Percentiles rank a stretch among this genome's conserved stretches.
Evolutionary conservation across 768 basidiomycete genomes (phyloP).

Genomic region (Boletus tomentosulus): DNA sequence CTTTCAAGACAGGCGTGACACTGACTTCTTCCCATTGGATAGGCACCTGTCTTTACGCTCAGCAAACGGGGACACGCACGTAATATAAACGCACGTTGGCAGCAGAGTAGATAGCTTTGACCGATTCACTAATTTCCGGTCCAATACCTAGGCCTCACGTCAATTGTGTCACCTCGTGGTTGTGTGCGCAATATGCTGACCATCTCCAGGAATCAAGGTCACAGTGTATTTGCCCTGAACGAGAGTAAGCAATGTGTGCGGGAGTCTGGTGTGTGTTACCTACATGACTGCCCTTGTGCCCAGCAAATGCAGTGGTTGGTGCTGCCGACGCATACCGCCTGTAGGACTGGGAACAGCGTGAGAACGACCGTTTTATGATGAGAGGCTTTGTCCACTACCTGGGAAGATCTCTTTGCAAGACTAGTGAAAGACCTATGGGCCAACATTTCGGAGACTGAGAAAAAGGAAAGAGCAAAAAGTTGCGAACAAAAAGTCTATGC

Average conservation of each 20-base stretch:
- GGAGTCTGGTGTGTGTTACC: constrained; percentile 28
- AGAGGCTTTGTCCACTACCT: constrained; percentile 37
- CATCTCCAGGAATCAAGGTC: constrained; percentile 95
- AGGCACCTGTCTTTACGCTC: constrained; percentile 64
- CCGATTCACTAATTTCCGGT: constrained; percentile 94
- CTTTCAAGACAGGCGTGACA: constrained; percentile 89
- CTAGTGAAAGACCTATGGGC: constrained; percentile 52
- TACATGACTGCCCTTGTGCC: constrained; percentile 84
- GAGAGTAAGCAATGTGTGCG: constrained; percentile 2
- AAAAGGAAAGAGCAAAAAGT: constrained; percentile 8
- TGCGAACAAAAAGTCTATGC: constrained; percentile 11
- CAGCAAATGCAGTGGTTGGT: constrained; percentile 87
- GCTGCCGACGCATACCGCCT: constrained; percentile 65
- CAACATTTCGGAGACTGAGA: constrained; percentile 46
- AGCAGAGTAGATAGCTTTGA: constrained; percentile 88
- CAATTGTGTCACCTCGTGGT: constrained; percentile 6
- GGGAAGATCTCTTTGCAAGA: constrained; percentile 46
- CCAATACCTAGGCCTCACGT: constrained; percentile 73
- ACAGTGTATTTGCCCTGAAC: constrained; percentile 92
- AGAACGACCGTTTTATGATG: constrained; percentile 4
- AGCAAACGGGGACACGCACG: constrained; percentile 5
- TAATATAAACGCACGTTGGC: constrained; percentile 57
- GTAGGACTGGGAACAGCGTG: constrained; percentile 38
- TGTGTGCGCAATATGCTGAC: constrained; percentile 38
- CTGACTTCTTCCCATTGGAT: constrained; percentile 99